Conservation (phyloP, 2,329 filamentous ascomycete genomes). For the Venturia nashicola region DNA sequence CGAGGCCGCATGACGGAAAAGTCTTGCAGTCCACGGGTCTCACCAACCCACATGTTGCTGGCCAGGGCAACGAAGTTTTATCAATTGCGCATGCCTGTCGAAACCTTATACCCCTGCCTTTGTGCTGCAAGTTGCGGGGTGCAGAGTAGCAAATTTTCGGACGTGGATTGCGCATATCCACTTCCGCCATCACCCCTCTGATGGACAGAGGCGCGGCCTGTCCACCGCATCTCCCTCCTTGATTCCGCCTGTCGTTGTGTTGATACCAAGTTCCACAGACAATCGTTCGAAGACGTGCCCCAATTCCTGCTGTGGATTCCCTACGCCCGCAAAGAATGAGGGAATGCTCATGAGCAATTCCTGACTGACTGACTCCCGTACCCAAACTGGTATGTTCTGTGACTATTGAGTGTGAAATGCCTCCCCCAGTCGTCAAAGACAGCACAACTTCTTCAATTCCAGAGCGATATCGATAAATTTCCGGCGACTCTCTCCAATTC, state of each 20-base stretch:
- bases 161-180: neutral
- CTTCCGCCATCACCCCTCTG: neutral
- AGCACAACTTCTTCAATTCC: neutral
- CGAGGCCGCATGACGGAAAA: neutral
- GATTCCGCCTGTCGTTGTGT: neutral
- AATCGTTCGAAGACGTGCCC: neutral
- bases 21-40: neutral
- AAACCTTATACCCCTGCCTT: neutral
- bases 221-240: neutral
- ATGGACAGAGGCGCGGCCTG: neutral
- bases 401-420: neutral
- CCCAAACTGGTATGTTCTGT: neutral
- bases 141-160: constrained; percentile 1
- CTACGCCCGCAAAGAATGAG: neutral
- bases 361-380: neutral
- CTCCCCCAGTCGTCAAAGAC: neutral
- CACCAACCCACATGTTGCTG: neutral
- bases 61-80: neutral
- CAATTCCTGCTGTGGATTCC: neutral
- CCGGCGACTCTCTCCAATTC: neutral
- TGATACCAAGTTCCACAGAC: neutral
- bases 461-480: neutral
- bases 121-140: neutral
- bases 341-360: neutral
- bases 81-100: neutral